Evolutionary conservation across 192 early-diverging fungal genomes (phyloP).

Genomic region (Kappamyces sp.): DNA sequence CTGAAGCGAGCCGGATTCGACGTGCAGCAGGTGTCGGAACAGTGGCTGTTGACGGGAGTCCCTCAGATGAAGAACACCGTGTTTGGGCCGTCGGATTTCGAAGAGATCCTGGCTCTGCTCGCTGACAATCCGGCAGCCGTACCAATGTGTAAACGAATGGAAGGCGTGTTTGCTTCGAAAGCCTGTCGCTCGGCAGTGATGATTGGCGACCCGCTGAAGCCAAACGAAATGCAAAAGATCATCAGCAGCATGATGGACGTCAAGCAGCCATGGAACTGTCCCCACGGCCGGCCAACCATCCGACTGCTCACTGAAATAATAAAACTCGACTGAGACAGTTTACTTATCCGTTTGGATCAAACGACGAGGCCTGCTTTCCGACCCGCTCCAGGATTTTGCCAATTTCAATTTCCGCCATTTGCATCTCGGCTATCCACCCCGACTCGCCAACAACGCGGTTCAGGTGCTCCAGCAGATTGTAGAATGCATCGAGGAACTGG

Average conservation of each 20-base stretch:
- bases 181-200: constrained; percentile 88
- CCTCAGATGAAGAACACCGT: constrained; percentile 61
- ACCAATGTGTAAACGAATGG: constrained; percentile 24
- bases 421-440: too few species aligned
- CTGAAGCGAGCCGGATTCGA: constrained; percentile 53
- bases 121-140: constrained; percentile 20
- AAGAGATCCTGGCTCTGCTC: constrained; percentile 52
- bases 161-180: constrained; percentile 76
- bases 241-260: constrained; percentile 74
- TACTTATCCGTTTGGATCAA: too few species aligned
- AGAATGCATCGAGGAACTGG: background rate
- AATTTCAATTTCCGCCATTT: too few species aligned
- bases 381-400: too few species aligned
- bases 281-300: constrained; percentile 94
- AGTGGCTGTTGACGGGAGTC: constrained; percentile 65
- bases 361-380: too few species aligned
- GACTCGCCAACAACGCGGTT: background rate
- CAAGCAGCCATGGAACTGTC: constrained; percentile 97
- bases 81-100: constrained; percentile 69
- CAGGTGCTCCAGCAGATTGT: background rate
- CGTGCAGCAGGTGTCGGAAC: constrained; percentile 47
- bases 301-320: constrained; percentile 60
- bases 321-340: too few species aligned
- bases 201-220: constrained; percentile 79
- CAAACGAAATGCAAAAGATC: constrained; percentile 68